phyloP scores from a whole-genome alignment of 2,329 filamentous ascomycete species.

The Pseudogymnoascus sp. region DNA sequence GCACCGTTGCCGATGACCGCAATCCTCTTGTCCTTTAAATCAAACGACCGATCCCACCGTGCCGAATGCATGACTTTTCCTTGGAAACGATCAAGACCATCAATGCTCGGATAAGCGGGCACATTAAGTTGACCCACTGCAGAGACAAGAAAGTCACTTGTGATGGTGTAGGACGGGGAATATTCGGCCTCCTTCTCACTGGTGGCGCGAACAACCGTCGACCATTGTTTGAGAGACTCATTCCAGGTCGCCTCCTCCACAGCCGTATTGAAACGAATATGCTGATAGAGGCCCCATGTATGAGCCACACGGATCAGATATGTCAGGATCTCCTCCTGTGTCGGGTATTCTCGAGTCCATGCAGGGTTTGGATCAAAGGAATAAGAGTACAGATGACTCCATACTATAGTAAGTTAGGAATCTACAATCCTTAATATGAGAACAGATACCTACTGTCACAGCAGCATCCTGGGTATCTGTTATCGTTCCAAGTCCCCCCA shows the following conservation, averaged over 20 bases:
- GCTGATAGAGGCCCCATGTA: constrained; percentile 25
- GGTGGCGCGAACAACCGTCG: background rate
- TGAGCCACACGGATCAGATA: constrained; percentile 48
- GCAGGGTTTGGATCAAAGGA: constrained; percentile 53
- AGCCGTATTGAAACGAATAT: constrained; percentile 9
- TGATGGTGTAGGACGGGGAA: constrained; percentile 39
- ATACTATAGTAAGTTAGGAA: constrained; percentile 26
- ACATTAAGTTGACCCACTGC: constrained; percentile 26
- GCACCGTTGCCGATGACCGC: constrained; percentile 51
- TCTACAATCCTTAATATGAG: background rate
- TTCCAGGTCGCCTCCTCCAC: constrained; percentile 11
- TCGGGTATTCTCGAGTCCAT: constrained; percentile 51
- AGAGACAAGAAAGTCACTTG: constrained; percentile 49
- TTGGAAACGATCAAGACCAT: constrained; percentile 20
- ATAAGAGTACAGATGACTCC: constrained; percentile 49
- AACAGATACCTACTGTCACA: constrained; percentile 36
- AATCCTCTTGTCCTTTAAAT: constrained; percentile 43
- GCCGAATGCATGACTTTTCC: constrained; percentile 37
- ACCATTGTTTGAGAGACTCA: constrained; percentile 1
- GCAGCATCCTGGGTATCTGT: constrained; percentile 50
- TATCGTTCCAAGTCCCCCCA: constrained; percentile 49
- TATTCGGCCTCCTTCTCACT: constrained; percentile 11
- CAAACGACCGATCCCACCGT: constrained; percentile 47
- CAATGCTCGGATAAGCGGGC: constrained; percentile 20
- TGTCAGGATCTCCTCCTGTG: constrained; percentile 51